phyloP scores from a whole-genome alignment of 148 eudicot genomes.

The Arctostaphylos glauca region DNA sequence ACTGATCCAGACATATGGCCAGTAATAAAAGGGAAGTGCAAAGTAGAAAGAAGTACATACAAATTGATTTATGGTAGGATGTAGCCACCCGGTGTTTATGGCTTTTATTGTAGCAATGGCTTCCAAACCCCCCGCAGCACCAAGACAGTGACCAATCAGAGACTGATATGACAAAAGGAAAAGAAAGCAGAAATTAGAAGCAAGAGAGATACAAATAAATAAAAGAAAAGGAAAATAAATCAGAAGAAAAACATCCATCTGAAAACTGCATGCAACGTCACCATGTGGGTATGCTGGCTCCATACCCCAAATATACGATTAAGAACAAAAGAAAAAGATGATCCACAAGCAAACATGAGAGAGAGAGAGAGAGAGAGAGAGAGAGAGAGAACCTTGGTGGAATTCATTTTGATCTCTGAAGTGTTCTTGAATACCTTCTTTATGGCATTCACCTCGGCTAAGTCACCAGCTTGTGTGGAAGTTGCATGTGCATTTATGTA shows the following conservation, averaged over 20 bases:
- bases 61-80: slow-evolving; percentile 92
- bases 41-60: slow-evolving; percentile 44
- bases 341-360: background rate
- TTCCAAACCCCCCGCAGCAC: slow-evolving; percentile 99
- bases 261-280: background rate
- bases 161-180: slow-evolving; percentile 47
- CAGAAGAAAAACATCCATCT: background rate
- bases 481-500: slow-evolving; percentile 98
- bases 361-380: slow-evolving; percentile 2
- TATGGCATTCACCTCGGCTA: slow-evolving; percentile 94
- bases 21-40: background rate
- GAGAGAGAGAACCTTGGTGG: slow-evolving; percentile 63
- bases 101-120: slow-evolving; percentile 95
- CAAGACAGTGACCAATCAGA: slow-evolving; percentile 97
- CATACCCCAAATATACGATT: background rate
- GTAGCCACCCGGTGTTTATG: slow-evolving; percentile 85
- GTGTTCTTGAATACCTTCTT: slow-evolving; percentile 92
- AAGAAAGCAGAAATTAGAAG: slow-evolving; percentile 3
- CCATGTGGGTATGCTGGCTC: background rate
- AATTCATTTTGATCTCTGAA: slow-evolving; percentile 81
- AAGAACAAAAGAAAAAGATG: background rate
- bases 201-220: slow-evolving; percentile 20
- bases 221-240: background rate
- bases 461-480: slow-evolving; percentile 88
- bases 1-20: background rate